Conservation (phyloP, 805 yeast species). For the Yamadazyma phyllophila region DNA sequence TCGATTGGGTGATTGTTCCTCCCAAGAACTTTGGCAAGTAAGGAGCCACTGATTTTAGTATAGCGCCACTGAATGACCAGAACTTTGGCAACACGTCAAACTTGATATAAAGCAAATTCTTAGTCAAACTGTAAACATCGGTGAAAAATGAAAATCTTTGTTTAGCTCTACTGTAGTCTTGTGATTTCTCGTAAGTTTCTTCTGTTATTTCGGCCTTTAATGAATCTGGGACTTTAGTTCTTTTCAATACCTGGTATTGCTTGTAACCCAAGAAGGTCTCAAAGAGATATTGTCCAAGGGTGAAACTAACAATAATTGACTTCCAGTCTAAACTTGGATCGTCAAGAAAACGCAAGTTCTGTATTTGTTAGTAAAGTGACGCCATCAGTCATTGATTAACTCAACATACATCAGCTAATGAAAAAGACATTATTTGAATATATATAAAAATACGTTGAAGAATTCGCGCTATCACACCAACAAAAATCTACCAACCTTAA, state of each 20-base stretch:
- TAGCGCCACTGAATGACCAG: slow-evolving; percentile 51
- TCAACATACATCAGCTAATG: slow-evolving; percentile 13
- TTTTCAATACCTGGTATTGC: slow-evolving; percentile 66
- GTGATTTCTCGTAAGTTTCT: slow-evolving; percentile 74
- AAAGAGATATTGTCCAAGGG: slow-evolving; percentile 71
- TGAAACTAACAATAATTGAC: slow-evolving; percentile 64
- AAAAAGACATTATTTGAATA: slow-evolving; percentile 8
- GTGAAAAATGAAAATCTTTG: slow-evolving; percentile 62
- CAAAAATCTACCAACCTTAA: too few relatives aligned
- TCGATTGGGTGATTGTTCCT: slow-evolving; percentile 69
- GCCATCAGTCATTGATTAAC: neutral
- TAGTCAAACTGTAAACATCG: slow-evolving; percentile 48
- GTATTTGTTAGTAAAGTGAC: slow-evolving; percentile 20
- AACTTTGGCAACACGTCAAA: slow-evolving; percentile 48
- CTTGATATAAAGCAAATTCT: slow-evolving; percentile 57
- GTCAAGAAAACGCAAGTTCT: slow-evolving; percentile 57
- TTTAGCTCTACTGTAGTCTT: slow-evolving; percentile 77
- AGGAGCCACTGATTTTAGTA: slow-evolving; percentile 54
- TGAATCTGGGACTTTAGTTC: slow-evolving; percentile 61
- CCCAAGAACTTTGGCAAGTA: slow-evolving; percentile 39
- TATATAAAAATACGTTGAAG: neutral
- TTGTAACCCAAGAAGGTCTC: slow-evolving; percentile 73
- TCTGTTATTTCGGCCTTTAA: slow-evolving; percentile 65
- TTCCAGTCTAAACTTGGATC: slow-evolving; percentile 79
- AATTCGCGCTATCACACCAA: neutral